Evolutionary conservation across 148 eudicot genomes (phyloP).

Genomic region (Bassia scoparia): DNA sequence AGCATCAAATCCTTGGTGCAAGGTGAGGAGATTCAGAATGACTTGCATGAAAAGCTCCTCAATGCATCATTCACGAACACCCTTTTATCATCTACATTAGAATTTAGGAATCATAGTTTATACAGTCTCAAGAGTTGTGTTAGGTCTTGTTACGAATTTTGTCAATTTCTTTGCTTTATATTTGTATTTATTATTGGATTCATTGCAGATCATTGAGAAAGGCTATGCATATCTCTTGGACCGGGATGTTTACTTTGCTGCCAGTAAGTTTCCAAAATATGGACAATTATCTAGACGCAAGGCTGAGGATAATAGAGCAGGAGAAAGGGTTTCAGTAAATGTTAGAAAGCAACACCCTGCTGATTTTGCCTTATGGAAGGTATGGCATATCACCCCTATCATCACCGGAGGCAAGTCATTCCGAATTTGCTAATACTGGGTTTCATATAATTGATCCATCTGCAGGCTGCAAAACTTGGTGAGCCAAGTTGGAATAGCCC

Average conservation of each 20-base stretch:
- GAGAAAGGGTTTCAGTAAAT: slow-evolving; percentile 89
- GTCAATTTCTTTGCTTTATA: neutral
- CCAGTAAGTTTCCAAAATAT: slow-evolving; percentile 62
- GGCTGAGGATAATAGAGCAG: slow-evolving; percentile 81
- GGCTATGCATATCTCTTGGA: slow-evolving; percentile 69
- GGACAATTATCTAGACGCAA: slow-evolving; percentile 73
- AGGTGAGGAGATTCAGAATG: neutral
- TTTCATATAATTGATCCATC: neutral
- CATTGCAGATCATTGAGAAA: slow-evolving; percentile 60
- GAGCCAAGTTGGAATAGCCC: slow-evolving; percentile 87
- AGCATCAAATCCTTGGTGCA: no score
- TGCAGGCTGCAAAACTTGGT: slow-evolving; percentile 86
- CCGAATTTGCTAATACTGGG: neutral
- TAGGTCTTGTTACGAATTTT: neutral
- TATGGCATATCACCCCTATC: slow-evolving; percentile 8
- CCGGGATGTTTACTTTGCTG: slow-evolving; percentile 91
- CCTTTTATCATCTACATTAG: neutral
- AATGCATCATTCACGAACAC: neutral
- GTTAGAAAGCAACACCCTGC: slow-evolving; percentile 70
- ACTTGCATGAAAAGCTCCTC: neutral
- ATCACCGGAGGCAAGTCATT: neutral
- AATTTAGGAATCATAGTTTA: neutral
- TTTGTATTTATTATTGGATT: neutral
- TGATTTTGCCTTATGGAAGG: slow-evolving; percentile 98
- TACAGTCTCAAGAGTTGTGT: no score